Percentiles rank a stretch among this genome's conserved stretches.
phyloP scores from a whole-genome alignment of 306 rosid species.

The Cucurbita ficifolia region DNA sequence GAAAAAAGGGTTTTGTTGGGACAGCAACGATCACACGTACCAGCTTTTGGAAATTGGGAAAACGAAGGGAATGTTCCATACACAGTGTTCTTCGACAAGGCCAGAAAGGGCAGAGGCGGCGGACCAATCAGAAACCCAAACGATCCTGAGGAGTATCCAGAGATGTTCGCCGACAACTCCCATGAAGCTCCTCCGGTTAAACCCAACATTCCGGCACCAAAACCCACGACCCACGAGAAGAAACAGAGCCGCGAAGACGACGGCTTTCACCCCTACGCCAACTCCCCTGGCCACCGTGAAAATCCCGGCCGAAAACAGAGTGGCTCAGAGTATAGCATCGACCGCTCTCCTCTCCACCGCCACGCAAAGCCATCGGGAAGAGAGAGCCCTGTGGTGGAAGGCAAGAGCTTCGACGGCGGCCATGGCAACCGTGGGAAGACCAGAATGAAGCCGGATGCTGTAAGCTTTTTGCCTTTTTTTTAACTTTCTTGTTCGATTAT shows the following conservation, averaged over 20 bases:
- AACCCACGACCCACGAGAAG: conserved; percentile 24
- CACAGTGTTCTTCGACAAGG: conserved; percentile 83
- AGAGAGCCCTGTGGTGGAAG: conserved; percentile 52
- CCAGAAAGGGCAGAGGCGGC: conserved; percentile 68
- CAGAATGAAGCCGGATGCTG: conserved; percentile 46
- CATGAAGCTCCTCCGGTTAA: conserved; percentile 30
- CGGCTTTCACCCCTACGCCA: conserved; percentile 31
- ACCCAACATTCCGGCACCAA: conserved; percentile 16
- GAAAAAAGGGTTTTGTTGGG: neutral
- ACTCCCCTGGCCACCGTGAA: conserved; percentile 50
- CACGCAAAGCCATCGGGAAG: conserved; percentile 45
- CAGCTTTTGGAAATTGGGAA: conserved; percentile 86
- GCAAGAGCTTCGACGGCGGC: conserved; percentile 46
- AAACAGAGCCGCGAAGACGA: conserved; percentile 43
- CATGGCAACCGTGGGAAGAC: conserved; percentile 73
- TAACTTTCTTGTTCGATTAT: too few relatives aligned
- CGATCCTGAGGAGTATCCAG: conserved; percentile 61
- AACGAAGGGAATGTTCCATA: conserved; percentile 75
- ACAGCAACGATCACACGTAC: conserved; percentile 77
- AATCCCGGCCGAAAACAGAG: conserved; percentile 19
- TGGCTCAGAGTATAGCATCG: conserved; percentile 55
- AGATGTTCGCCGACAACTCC: conserved; percentile 23
- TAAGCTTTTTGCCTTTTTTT: conserved; percentile 8
- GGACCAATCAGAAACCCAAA: conserved; percentile 65
- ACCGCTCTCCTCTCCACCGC: conserved; percentile 82